These are phyloP conservation scores for Capsella bursapastoris DNA, from an alignment of 345 rosid species.

Conservation along the genomic window DNA sequence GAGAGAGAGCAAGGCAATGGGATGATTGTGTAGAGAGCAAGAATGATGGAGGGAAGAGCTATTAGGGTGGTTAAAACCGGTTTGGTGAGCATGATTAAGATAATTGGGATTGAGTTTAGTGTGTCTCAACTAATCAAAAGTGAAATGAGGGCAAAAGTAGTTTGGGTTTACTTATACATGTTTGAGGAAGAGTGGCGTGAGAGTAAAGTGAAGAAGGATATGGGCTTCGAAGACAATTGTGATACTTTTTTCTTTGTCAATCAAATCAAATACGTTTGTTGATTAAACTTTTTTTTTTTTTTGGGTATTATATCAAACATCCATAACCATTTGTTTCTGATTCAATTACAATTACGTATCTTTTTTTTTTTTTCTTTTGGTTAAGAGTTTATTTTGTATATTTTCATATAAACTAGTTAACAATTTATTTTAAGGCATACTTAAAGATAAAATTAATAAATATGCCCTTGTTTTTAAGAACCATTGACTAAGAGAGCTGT, in stretches of 20 bases:
- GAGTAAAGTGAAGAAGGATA: conserved; percentile 41
- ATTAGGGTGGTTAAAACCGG: conserved; percentile 18
- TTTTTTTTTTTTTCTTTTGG: too few relatives aligned
- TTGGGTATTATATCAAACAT: conserved; percentile 5
- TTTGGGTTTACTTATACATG: conserved; percentile 21
- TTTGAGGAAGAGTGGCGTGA: conserved; percentile 34
- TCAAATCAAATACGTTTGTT: conserved; percentile 19
- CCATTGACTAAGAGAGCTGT: too few relatives aligned
- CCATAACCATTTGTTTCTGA: conserved; percentile 7
- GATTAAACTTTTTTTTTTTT: not conserved
- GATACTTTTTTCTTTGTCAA: conserved; percentile 2
- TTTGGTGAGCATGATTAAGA: conserved; percentile 36
- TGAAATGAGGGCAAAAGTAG: conserved; percentile 15
- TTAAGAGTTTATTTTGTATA: not conserved
- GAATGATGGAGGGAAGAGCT: conserved; percentile 18
- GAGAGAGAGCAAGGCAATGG: not conserved
- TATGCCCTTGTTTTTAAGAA: too few relatives aligned
- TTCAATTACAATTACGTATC: not conserved
- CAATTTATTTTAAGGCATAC: not conserved
- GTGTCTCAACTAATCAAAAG: conserved; percentile 10
- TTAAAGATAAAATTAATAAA: not conserved
- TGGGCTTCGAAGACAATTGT: conserved; percentile 19
- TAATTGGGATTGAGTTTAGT: not conserved
- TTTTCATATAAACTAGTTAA: not conserved
- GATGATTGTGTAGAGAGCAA: conserved; percentile 21